phyloP scores from a whole-genome alignment of 176 grass and related monocot species.

The Avena sativa region DNA sequence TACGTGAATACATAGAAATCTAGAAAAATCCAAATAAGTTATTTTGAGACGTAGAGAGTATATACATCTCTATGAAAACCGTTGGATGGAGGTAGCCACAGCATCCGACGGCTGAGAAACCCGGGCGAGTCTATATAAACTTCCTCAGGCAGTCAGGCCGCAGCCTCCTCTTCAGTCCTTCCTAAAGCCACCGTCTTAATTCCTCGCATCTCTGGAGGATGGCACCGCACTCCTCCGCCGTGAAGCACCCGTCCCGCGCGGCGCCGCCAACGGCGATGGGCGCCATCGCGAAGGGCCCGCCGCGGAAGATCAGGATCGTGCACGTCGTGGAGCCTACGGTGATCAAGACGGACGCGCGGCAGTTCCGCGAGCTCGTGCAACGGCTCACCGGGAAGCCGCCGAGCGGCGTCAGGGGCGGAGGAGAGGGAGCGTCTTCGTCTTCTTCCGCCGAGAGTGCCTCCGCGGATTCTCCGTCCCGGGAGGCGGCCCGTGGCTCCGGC shows the following conservation, averaged over 20 bases:
- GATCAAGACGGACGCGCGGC: constrained; percentile 67
- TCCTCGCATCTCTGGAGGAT: constrained; percentile 13
- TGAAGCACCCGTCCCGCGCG: constrained; percentile 38
- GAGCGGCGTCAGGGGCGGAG: not conserved
- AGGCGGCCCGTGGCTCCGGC: not conserved
- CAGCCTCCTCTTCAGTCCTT: not conserved
- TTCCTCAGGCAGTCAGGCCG: not conserved
- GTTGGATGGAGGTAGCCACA: not conserved
- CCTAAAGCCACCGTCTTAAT: constrained; percentile 25
- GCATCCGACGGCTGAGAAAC: constrained; percentile 30
- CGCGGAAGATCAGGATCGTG: constrained; percentile 68
- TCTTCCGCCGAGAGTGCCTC: not conserved
- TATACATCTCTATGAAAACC: not conserved
- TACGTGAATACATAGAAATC: no score
- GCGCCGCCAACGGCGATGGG: not conserved
- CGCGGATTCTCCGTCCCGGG: not conserved
- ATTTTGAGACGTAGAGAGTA: no score
- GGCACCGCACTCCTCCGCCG: constrained; percentile 10
- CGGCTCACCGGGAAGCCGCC: constrained; percentile 65
- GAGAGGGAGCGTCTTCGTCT: not conserved
- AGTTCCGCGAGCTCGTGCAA: constrained; percentile 83
- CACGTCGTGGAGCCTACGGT: constrained; percentile 63
- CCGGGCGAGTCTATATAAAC: constrained; percentile 26
- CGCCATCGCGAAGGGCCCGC: constrained; percentile 45
- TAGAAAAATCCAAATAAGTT: no score